Conservation (phyloP, 768 basidiomycete genomes). For the Serendipita sp. region DNA sequence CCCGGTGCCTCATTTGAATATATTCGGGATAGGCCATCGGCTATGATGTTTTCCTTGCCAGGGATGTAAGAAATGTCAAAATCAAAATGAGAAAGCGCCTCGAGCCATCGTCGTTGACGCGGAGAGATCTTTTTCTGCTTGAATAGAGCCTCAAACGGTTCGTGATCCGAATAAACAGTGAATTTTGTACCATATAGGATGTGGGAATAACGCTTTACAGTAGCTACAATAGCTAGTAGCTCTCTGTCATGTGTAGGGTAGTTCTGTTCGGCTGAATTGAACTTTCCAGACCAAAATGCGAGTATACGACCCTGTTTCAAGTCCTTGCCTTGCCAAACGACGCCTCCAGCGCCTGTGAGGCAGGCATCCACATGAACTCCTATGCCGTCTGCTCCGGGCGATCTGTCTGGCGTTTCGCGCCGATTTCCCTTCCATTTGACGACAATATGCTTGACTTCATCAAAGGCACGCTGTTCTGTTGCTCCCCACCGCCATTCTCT, state of each 20-base stretch:
- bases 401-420: conserved; percentile 13
- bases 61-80: conserved; percentile 5
- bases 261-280: conserved; percentile 9
- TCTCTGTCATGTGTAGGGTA: conserved; percentile 7
- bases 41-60: conserved; percentile 7
- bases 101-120: conserved; percentile 5
- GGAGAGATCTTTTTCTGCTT: background rate
- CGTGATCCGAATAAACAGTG: conserved; percentile 7
- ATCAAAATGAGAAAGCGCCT: conserved; percentile 6
- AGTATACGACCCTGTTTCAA: conserved; percentile 18
- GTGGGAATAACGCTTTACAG: background rate
- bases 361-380: conserved; percentile 17
- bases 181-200: conserved; percentile 2
- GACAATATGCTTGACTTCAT: conserved; percentile 16
- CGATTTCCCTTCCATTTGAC: conserved; percentile 8
- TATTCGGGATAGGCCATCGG: conserved; percentile 13
- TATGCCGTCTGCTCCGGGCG: conserved; percentile 17
- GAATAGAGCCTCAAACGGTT: conserved; percentile 5
- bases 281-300: conserved; percentile 13
- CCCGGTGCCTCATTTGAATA: conserved; percentile 15
- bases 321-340: conserved; percentile 12
- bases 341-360: conserved; percentile 24
- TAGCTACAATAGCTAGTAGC: conserved; percentile 5
- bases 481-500: conserved; percentile 16
- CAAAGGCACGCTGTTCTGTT: conserved; percentile 21